These are phyloP conservation scores for Mycena sanguinolenta DNA, from an alignment of 768 basidiomycete genomes.

Conservation along the genomic window DNA sequence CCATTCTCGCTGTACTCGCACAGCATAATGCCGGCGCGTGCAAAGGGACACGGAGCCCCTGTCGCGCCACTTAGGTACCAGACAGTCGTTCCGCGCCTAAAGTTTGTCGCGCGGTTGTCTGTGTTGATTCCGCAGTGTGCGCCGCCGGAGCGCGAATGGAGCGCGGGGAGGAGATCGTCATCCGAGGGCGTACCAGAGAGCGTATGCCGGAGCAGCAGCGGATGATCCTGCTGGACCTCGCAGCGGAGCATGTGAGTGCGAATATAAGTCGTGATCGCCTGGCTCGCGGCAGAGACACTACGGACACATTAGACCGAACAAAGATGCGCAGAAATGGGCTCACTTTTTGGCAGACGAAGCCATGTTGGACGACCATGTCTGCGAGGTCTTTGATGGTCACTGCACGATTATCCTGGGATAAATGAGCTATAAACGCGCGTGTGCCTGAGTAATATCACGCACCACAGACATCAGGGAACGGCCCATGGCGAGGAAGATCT, in stretches of 20 bases:
- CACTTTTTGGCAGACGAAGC: constrained; percentile 85
- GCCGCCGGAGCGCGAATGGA: constrained; percentile 79
- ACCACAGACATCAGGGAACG: constrained; percentile 83
- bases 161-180: constrained; percentile 80
- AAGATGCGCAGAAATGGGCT: constrained; percentile 45
- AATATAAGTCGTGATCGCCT: constrained; percentile 88
- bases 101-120: constrained; percentile 73
- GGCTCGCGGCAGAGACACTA: constrained; percentile 83
- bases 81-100: constrained; percentile 82
- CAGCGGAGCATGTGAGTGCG: constrained; percentile 80
- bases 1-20: constrained; percentile 74
- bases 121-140: constrained; percentile 60
- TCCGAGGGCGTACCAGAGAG: constrained; percentile 80
- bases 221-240: constrained; percentile 77
- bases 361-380: constrained; percentile 73
- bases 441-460: constrained; percentile 49
- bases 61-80: constrained; percentile 86
- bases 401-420: constrained; percentile 77
- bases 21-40: constrained; percentile 78
- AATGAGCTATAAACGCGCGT: constrained; percentile 32
- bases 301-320: constrained; percentile 35
- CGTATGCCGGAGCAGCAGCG: constrained; percentile 78
- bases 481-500: constrained; percentile 80
- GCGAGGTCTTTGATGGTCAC: constrained; percentile 91
- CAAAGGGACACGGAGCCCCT: constrained; percentile 82